Conservation (phyloP, 768 basidiomycete species). For the Mycena amicta region DNA sequence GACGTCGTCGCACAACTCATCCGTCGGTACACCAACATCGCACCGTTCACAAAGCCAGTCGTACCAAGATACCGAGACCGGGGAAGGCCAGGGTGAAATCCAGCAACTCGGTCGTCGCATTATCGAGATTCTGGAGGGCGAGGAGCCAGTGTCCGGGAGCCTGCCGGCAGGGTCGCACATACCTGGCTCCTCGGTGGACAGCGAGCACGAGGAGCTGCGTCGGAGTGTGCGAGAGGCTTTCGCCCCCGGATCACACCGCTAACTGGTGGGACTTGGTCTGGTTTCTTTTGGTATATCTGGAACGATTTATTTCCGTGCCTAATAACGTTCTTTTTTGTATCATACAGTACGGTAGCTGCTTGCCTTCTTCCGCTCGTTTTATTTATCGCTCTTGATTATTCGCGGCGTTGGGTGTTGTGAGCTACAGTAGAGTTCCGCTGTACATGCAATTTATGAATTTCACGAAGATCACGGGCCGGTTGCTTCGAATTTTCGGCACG, state of each 20-base stretch:
- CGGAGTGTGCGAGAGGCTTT: conserved; percentile 85
- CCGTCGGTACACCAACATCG: conserved; percentile 72
- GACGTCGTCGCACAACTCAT: conserved; percentile 69
- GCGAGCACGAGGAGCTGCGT: conserved; percentile 80
- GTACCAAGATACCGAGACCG: conserved; percentile 81
- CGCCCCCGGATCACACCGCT: conserved; percentile 62
- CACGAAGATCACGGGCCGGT: background rate
- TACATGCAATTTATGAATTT: background rate
- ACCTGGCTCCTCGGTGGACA: conserved; percentile 68
- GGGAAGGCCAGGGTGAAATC: conserved; percentile 91
- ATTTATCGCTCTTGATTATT: conserved; percentile 4
- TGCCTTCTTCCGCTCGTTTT: conserved; percentile 15
- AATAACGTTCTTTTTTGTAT: conserved; percentile 22
- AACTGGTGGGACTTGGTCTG: conserved; percentile 15
- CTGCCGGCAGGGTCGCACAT: conserved; percentile 60
- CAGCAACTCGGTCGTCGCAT: conserved; percentile 83
- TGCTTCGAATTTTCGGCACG: background rate
- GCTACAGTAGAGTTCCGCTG: conserved; percentile 5
- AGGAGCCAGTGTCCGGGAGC: conserved; percentile 61
- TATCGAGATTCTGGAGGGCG: conserved; percentile 82
- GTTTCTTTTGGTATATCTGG: conserved; percentile 15
- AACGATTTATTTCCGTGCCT: conserved; percentile 18
- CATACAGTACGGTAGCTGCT: conserved; percentile 24
- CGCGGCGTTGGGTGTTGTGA: background rate
- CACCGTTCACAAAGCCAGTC: conserved; percentile 70